phyloP scores from a whole-genome alignment of 768 basidiomycete genomes.

The Tricholoma terreum region DNA sequence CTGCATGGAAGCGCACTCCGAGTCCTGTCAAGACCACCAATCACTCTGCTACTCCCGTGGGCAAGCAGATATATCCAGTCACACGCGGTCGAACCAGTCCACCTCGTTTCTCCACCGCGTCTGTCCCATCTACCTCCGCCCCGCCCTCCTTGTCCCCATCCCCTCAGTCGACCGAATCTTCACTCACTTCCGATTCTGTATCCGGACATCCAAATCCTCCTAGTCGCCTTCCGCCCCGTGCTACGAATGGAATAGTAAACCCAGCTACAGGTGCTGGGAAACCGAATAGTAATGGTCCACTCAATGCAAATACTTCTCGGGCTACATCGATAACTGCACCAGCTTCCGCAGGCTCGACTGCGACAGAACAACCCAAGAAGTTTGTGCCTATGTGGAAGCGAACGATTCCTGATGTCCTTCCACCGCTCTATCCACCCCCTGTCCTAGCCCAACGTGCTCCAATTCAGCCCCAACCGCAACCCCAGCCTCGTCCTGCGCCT shows the following conservation, averaged over 20 bases:
- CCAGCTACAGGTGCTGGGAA: neutral
- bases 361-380: constrained; percentile 15
- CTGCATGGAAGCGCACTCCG: constrained; percentile 4
- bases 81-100: constrained; percentile 20
- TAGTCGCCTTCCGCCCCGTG: constrained; percentile 2
- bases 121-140: constrained; percentile 16
- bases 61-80: constrained; percentile 2
- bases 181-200: constrained; percentile 14
- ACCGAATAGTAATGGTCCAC: neutral
- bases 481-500: neutral
- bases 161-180: constrained; percentile 13
- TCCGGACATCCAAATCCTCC: constrained; percentile 13
- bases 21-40: constrained; percentile 17
- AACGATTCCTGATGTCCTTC: constrained; percentile 22
- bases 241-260: neutral
- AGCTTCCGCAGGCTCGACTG: constrained; percentile 20
- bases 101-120: constrained; percentile 18
- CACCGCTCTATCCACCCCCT: constrained; percentile 24
- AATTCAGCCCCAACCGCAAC: neutral
- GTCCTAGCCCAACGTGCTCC: constrained; percentile 17
- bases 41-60: neutral
- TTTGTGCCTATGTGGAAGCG: constrained; percentile 46
- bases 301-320: constrained; percentile 1
- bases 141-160: constrained; percentile 16
- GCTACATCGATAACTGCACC: constrained; percentile 26